Evolutionary conservation across 2,329 filamentous ascomycete species (phyloP).

Genomic region (Fusarium multiceps): DNA sequence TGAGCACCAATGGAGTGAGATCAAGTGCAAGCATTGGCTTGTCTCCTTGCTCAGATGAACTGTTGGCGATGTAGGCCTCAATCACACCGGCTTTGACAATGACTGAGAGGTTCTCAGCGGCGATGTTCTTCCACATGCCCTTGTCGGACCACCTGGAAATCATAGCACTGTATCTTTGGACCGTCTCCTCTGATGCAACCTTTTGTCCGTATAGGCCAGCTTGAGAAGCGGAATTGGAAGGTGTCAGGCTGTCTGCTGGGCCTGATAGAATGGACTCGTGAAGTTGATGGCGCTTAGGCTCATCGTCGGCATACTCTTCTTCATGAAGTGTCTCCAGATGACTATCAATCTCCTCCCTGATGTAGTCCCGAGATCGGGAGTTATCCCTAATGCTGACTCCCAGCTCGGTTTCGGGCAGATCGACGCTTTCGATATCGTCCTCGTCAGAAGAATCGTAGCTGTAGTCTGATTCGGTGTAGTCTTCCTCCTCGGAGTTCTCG

Average conservation of each 20-base stretch:
- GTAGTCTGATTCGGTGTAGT: conserved; percentile 63
- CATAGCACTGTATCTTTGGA: conserved; percentile 61
- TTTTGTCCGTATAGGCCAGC: conserved; percentile 65
- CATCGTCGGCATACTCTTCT: conserved; percentile 20
- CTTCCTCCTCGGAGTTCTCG: conserved; percentile 52
- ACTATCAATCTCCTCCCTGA: conserved; percentile 49
- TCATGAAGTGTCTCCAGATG: conserved; percentile 45
- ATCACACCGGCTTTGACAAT: conserved; percentile 66
- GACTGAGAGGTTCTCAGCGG: conserved; percentile 63
- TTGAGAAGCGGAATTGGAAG: conserved; percentile 86
- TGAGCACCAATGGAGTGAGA: conserved; percentile 89
- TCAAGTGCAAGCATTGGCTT: conserved; percentile 76
- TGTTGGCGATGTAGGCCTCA: conserved; percentile 62
- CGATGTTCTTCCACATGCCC: conserved; percentile 70
- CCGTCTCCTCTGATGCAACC: conserved; percentile 54
- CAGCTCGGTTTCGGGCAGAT: conserved; percentile 68
- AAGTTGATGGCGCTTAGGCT: conserved; percentile 39
- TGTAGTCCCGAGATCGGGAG: conserved; percentile 61
- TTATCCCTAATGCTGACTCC: conserved; percentile 65
- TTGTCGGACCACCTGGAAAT: conserved; percentile 73
- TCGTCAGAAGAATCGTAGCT: conserved; percentile 61
- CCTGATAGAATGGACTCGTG: conserved; percentile 59
- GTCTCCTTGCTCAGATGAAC: conserved; percentile 50
- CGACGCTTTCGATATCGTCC: conserved; percentile 67
- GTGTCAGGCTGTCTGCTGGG: conserved; percentile 72